These are phyloP conservation scores for Rhododendron henanense DNA, from an alignment of 148 eudicot genomes.

Conservation along the genomic window DNA sequence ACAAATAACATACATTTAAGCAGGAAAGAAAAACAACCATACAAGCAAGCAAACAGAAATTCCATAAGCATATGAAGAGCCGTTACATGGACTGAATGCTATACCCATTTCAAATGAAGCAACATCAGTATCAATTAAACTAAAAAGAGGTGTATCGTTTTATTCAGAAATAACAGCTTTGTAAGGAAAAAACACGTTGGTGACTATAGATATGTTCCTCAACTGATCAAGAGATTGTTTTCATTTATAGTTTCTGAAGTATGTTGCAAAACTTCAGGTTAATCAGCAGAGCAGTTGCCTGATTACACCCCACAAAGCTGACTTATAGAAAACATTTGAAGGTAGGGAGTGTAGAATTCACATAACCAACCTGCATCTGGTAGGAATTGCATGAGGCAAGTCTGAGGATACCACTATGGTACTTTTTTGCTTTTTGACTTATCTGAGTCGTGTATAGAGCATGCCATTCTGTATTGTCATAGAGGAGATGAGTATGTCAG, in stretches of 20 bases:
- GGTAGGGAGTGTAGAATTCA: neutral
- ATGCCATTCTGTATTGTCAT: conserved; percentile 51
- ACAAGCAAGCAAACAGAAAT: too few relatives aligned
- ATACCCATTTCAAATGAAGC: too few relatives aligned
- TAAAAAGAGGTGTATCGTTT: neutral
- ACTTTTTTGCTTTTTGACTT: conserved; percentile 67
- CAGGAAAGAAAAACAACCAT: too few relatives aligned
- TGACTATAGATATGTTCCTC: too few relatives aligned
- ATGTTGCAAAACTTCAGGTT: neutral
- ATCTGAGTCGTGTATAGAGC: conserved; percentile 60
- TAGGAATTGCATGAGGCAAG: conserved; percentile 43
- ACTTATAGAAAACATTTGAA: neutral
- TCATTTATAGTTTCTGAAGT: neutral
- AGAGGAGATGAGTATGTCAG: conserved; percentile 6
- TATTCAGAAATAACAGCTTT: neutral
- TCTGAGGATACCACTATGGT: conserved; percentile 58
- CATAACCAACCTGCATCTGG: conserved; percentile 51
- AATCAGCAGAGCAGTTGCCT: neutral
- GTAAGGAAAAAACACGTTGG: neutral
- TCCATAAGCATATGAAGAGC: too few relatives aligned
- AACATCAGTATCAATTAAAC: neutral
- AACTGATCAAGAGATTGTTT: neutral
- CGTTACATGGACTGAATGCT: conserved; percentile 3
- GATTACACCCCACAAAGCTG: neutral
- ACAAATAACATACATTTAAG: too few relatives aligned